Base-by-base conservation (phyloP, 768 basidiomycete species). In the Amanita fuliginea region DNA sequence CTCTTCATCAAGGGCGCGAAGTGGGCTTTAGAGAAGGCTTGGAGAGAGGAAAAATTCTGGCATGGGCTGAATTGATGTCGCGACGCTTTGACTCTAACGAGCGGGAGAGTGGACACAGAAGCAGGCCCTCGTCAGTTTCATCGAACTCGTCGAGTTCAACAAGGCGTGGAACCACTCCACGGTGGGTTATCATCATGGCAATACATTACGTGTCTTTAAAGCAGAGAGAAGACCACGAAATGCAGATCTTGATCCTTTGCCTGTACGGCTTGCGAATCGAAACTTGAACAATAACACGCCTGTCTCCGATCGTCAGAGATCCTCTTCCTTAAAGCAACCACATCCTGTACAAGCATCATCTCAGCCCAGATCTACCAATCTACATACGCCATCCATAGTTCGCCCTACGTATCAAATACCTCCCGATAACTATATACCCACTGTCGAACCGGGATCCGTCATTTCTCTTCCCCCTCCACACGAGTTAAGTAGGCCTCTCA, bases 391-490 rank as follows among this genome's bases (percentile, higher is more conserved):
- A 5, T 55, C 51, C 24, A 49, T 56, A 9, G 59, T 60, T 2
- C 62, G 58, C 26, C 60, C 60, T 16, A 54, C 61, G 2, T 55
- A 66, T 10, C 52, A 61, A 7, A 42, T 71, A 7, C 75, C 67
- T 6, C 75, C 73, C 0, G 77, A 78, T n/a, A 67, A 64, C 4
- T 78, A 64, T 50, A 75, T 79, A 47, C 77, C 78, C 0, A 66
- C 58, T n/a, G 41, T 70, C 52, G 70, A 64, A 11, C 51, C 63
- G 0, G 63, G 70, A 49, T 63, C 64, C 8, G 58, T 63, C 16
- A 75, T 76, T 14, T 52, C 60, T 4, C 62, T 78, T n/a, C 76
- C 75, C 4, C 70, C 76, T 16, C 78, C 78, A 1, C 73, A 77
- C 48, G 76, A 70, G 51, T 52, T 78, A 16, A 66, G 62, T 14